Evolutionary conservation across 2,329 filamentous ascomycete genomes (phyloP).

Genomic region (Fusarium fracticaudum): DNA sequence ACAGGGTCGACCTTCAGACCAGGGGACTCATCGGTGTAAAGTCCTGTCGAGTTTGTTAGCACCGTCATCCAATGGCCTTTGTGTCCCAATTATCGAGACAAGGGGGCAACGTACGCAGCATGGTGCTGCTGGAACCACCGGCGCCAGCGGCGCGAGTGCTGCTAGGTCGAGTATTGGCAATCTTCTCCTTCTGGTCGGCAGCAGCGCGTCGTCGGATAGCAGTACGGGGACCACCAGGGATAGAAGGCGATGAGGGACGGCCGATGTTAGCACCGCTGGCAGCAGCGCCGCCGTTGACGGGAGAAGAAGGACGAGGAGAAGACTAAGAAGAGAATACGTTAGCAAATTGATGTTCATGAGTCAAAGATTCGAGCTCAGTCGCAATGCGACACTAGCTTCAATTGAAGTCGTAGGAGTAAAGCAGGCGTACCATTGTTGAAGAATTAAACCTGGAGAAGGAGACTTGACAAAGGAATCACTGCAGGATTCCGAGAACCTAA

Average conservation of each 20-base stretch:
- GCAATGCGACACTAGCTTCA: conserved; percentile 37
- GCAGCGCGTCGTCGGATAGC: conserved; percentile 95
- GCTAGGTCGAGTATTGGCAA: conserved; percentile 90
- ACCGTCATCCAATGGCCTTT: neutral
- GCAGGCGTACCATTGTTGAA: conserved; percentile 47
- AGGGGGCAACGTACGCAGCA: conserved; percentile 81
- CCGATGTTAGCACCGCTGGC: conserved; percentile 75
- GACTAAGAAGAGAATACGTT: conserved; percentile 52
- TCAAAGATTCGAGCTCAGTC: conserved; percentile 5
- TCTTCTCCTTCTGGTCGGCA: conserved; percentile 96
- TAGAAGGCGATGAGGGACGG: conserved; percentile 85
- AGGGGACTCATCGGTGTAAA: conserved; percentile 98
- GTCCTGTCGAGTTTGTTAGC: conserved; percentile 62
- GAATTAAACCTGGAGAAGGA: conserved; percentile 28
- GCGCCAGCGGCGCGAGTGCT: conserved; percentile 94
- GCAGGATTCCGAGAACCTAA: conserved; percentile 45
- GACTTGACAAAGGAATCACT: conserved; percentile 45
- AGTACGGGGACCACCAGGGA: conserved; percentile 92
- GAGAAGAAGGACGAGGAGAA: conserved; percentile 69
- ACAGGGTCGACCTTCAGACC: conserved; percentile 98
- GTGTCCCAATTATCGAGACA: neutral
- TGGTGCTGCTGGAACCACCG: conserved; percentile 95
- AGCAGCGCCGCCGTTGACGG: conserved; percentile 64
- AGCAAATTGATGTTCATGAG: neutral
- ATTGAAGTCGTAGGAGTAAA: conserved; percentile 1